phyloP scores from a whole-genome alignment of 2,329 filamentous ascomycete species.

The Aureobasidium zeae region DNA sequence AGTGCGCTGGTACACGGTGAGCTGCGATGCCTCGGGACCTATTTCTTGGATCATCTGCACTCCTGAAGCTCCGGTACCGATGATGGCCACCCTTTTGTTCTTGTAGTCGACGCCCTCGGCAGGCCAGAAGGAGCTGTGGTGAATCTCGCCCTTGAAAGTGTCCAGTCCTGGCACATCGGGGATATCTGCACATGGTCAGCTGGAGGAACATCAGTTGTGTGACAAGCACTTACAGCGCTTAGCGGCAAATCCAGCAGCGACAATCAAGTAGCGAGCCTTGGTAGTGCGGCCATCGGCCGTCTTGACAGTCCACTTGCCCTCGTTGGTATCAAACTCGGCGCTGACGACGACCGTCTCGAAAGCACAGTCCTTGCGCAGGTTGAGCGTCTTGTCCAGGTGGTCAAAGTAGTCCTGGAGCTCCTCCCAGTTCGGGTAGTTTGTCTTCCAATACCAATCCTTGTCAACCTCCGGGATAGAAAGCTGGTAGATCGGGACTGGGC shows the following conservation, averaged over 20 bases:
- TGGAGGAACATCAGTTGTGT: no score
- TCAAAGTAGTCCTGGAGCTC: constrained; percentile 45
- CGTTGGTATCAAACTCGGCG: constrained; percentile 29
- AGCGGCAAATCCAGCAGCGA: constrained; percentile 33
- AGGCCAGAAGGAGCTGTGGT: constrained; percentile 29
- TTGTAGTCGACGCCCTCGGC: constrained; percentile 19
- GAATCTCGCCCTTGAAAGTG: constrained; percentile 26
- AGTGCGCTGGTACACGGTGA: constrained; percentile 24
- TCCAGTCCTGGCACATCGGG: constrained; percentile 27
- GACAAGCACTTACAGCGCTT: no score
- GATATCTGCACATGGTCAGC: no score
- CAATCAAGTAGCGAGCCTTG: constrained; percentile 29
- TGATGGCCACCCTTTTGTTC: constrained; percentile 27
- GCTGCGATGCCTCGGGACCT: constrained; percentile 22
- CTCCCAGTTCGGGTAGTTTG: constrained; percentile 26
- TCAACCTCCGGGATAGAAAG: constrained; percentile 36
- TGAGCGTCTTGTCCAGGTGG: constrained; percentile 38
- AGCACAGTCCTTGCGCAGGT: constrained; percentile 32
- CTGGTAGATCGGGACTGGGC: constrained; percentile 39
- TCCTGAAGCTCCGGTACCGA: constrained; percentile 26
- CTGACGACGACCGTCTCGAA: constrained; percentile 33
- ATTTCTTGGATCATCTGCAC: constrained; percentile 19
- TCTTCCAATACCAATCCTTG: constrained; percentile 35
- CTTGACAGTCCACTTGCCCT: constrained; percentile 27
- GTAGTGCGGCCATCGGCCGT: constrained; percentile 26